Conservation (phyloP, 208 protist genomes). For the Strigomonas culicis region DNA sequence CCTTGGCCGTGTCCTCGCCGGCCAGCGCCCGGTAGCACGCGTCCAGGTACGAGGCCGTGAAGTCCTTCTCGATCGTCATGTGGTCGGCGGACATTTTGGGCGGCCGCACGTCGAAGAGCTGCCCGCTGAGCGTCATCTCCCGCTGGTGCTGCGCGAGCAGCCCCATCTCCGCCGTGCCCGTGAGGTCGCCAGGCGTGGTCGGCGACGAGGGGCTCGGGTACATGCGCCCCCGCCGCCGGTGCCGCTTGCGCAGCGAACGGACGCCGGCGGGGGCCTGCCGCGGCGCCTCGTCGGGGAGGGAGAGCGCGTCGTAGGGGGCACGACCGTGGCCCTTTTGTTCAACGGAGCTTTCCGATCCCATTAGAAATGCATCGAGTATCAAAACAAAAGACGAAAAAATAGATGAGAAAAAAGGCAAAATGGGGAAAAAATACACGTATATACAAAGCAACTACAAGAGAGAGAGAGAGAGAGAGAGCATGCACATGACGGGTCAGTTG, state of each 20-base stretch:
- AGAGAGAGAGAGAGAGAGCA: conserved; percentile 5
- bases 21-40: conserved; percentile 33
- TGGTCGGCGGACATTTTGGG: conserved; percentile 28
- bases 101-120: conserved; percentile 27
- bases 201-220: no score
- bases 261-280: no score
- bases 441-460: background rate
- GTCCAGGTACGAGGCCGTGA: conserved; percentile 33
- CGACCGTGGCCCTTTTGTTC: no score
- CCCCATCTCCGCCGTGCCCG: background rate
- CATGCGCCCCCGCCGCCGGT: no score
- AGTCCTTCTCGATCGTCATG: conserved; percentile 27
- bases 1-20: conserved; percentile 21
- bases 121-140: conserved; percentile 4
- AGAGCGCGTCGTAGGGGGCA: no score
- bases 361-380: background rate
- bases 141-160: background rate
- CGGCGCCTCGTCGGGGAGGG: no score
- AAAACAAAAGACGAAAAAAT: background rate
- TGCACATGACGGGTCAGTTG: background rate
- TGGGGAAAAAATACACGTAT: background rate
- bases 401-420: background rate
- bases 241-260: no score
- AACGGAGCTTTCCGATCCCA: no score
- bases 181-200: background rate